Evolutionary conservation across 2,329 filamentous ascomycete genomes (phyloP).

Genomic region (Aspergillus glaucus): DNA sequence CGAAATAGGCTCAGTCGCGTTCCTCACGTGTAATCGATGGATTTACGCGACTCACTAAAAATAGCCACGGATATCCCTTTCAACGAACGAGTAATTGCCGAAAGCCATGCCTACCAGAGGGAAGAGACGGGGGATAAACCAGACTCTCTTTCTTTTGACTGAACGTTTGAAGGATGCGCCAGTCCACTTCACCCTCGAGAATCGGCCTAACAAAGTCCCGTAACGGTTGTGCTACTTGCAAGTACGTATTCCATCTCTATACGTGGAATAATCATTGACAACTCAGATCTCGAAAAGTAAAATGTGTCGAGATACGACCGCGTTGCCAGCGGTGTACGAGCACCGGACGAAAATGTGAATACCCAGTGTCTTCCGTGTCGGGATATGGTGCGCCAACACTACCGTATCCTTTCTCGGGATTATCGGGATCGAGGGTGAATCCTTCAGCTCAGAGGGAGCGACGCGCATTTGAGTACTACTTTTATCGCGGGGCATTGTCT

Average conservation of each 20-base stretch:
- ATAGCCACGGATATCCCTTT: no score
- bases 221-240: slow-evolving; percentile 19
- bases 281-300: slow-evolving; percentile 24
- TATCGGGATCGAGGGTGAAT: no score
- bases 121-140: no score
- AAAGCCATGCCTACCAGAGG: no score
- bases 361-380: slow-evolving; percentile 10
- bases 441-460: slow-evolving; percentile 18
- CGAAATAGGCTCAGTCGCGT: no score
- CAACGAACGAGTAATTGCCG: no score
- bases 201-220: not conserved
- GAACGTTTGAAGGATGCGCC: no score
- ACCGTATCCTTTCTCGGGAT: slow-evolving; percentile 11
- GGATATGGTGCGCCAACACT: slow-evolving; percentile 1
- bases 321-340: slow-evolving; percentile 26
- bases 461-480: slow-evolving; percentile 35
- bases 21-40: no score
- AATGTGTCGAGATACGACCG: slow-evolving; percentile 33
- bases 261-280: slow-evolving; percentile 2
- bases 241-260: slow-evolving; percentile 13
- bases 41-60: no score
- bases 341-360: slow-evolving; percentile 30
- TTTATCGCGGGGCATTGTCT: slow-evolving; percentile 23
- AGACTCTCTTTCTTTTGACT: no score
- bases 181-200: not conserved